Evolutionary conservation across 176 grass and related monocot genomes (phyloP), one percentile per base, ranked within the genome.

Genomic region (Dactylis glomerata): DNA sequence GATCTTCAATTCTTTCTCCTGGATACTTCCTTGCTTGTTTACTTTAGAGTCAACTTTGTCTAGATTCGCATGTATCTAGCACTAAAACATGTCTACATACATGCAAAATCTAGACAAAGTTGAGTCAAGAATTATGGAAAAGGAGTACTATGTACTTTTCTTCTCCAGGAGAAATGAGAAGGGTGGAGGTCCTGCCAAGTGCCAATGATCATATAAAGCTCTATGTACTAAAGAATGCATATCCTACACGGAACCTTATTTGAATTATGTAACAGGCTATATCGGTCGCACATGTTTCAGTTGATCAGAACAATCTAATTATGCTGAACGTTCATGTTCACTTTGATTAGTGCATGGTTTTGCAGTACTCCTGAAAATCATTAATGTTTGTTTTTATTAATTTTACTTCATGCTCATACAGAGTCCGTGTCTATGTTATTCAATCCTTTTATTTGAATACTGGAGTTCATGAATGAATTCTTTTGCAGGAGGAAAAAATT

Each of bases 401-500:
- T 37, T 31, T 40, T 40, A 68, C 32, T 27, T 50, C n/a, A 81
- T 76, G 49, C 10, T 76, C 68, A 68, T 57, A 50, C 62, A 50
- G 20, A 31, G 11, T 57, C 38, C 10, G 15, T 82, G 24, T 6
- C 50, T 34, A 42, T 69, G 16, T 70, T 24, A 31, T 34, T 73
- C 6, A 54, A 32, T 81, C 41, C 6, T 78, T 81, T 45, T 77
- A 34, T 67, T 67, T 83, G 67, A 51, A 76, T 28, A 86, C 68
- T 23, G 11, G 30, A 73, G 82, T 27, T 86, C 49, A 79, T 88
- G 68, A 23, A 41, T 83, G 73, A 38, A 64, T 83, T 76, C 68
- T 80, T 85, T 80, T 42, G 63, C 88, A 98, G 96, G 93, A 92
- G 69, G 84, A 89, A 10, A 87, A 82, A 82, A 90, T 98, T 75